Conservation (phyloP, 2,329 filamentous ascomycete species). For the Didymella exigua region DNA sequence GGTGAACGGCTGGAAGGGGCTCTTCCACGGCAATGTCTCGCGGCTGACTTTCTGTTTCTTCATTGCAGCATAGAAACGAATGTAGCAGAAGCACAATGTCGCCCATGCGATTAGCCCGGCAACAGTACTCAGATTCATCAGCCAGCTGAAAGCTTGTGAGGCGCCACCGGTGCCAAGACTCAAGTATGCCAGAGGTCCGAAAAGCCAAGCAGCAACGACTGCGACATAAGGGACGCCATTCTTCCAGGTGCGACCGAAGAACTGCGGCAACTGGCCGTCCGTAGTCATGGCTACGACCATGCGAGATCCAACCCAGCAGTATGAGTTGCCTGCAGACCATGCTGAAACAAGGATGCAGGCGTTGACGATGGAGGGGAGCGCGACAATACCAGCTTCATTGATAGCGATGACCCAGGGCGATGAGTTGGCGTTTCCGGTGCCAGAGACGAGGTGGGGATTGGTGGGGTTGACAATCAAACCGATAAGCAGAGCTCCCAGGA, state of each 20-base stretch:
- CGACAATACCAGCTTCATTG: conserved; percentile 51
- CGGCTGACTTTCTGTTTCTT: conserved; percentile 65
- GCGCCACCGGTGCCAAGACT: conserved; percentile 70
- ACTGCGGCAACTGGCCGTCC: conserved; percentile 28
- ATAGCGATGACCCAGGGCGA: conserved; percentile 62
- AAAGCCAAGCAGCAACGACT: conserved; percentile 62
- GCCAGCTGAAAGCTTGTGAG: conserved; percentile 69
- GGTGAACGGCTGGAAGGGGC: conserved; percentile 69
- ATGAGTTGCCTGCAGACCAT: conserved; percentile 35
- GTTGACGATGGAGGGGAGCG: conserved; percentile 36
- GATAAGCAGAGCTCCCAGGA: conserved; percentile 58
- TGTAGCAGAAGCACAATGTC: conserved; percentile 67
- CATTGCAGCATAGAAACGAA: conserved; percentile 71
- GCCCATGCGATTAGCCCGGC: conserved; percentile 57
- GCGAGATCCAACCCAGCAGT: conserved; percentile 33
- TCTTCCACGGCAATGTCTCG: conserved; percentile 68
- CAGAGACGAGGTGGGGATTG: conserved; percentile 44
- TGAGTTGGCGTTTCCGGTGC: conserved; percentile 43
- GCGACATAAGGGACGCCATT: conserved; percentile 74
- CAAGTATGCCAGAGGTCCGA: conserved; percentile 65
- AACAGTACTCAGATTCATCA: conserved; percentile 72
- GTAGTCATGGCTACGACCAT: conserved; percentile 33
- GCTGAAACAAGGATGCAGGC: conserved; percentile 33
- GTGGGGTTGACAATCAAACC: conserved; percentile 62
- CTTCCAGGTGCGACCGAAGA: conserved; percentile 53